These are phyloP conservation scores for Samsoniella hepiali DNA, from an alignment of 2,329 filamentous ascomycete species.

Conservation along the genomic window DNA sequence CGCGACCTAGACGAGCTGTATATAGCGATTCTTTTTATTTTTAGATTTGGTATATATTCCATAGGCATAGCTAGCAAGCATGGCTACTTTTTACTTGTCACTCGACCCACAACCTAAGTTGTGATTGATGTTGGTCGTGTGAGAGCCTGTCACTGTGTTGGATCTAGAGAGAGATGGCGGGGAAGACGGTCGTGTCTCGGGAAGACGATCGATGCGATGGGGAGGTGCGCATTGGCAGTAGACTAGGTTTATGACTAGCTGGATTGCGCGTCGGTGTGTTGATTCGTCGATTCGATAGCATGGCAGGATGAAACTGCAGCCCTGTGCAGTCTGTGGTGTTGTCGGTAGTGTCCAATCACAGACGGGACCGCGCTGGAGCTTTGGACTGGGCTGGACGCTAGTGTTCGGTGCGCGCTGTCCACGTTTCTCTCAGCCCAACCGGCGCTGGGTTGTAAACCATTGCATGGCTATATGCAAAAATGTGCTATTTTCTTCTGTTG, in stretches of 20 bases:
- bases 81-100: background rate
- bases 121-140: background rate
- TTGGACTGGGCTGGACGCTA: background rate
- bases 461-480: background rate
- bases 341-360: conserved; percentile 3
- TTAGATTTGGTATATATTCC: background rate
- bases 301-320: background rate
- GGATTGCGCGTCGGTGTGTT: background rate
- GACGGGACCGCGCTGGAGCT: conserved; percentile 14
- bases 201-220: conserved; percentile 9
- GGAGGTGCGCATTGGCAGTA: background rate
- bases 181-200: background rate
- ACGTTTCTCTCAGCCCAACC: conserved; percentile 1
- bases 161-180: background rate
- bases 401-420: conserved; percentile 8
- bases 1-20: conserved; percentile 1
- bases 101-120: too few species aligned
- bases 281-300: background rate
- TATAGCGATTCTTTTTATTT: background rate
- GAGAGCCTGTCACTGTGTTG: background rate
- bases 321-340: background rate
- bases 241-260: background rate
- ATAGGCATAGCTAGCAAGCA: background rate
- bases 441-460: background rate
- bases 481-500: background rate